Evolutionary conservation across 345 rosid genomes (phyloP), one percentile per base, ranked within the genome.

Genomic region (Streptanthus diversifolius): DNA sequence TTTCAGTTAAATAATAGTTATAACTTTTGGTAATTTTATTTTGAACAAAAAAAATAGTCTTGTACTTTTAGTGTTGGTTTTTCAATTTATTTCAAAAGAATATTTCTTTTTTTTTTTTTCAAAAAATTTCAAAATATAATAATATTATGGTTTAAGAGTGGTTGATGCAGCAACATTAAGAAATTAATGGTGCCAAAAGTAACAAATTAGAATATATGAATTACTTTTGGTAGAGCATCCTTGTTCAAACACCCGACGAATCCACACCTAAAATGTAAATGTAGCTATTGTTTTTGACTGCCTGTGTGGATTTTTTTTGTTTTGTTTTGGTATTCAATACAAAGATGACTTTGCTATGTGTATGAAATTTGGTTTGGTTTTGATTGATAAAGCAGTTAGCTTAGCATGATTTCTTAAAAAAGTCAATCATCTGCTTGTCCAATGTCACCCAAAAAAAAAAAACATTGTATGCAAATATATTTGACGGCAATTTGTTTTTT

Each of bases 181-280:
- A 59, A 70, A 36, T 24, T 15, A 59, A 59, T 12, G 74, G 37
- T 47, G 74, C 58, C 66, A 48, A 58, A 47, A 59, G 67, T 47
- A 15, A 48, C 58, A 48, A 25, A 47, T 45, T 14, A 35, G 19
- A 29, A 7, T 35, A 22, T 45, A 45, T 35, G 15, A 33, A 35
- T 58, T 35, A 17, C 10, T 25, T 24, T 17, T 29, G 25, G 66
- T 70, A 58, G 58, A 69, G 56, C 65, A 29, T 54, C 41, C 56
- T 14, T 30, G 44, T 19, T 56, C 4, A 25, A n/a, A 27, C 27
- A 53, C 5, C 27, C 27, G 59, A 53, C n/a, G 18, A 54, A 68
- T 17, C 52, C 27, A 53, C 61, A 67, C 44, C 24, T 55, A 41
- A 68, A 30, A 21, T 18, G 30, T 27, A 8, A 43, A 48, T n/a